phyloP scores from a whole-genome alignment of 2,329 filamentous ascomycete genomes.

The Monilinia fructicola region DNA sequence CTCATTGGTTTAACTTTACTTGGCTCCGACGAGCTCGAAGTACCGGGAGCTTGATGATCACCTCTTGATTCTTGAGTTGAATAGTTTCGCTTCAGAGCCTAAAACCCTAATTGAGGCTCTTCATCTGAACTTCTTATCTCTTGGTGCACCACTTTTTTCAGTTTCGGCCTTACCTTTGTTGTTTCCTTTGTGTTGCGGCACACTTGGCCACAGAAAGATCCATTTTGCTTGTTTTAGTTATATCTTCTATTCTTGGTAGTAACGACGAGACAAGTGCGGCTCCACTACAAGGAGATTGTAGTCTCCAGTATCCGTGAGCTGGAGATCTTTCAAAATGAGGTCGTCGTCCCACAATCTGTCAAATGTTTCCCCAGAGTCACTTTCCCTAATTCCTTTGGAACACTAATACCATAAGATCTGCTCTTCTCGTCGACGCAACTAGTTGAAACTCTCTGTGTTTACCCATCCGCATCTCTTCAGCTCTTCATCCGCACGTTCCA shows the following conservation, averaged over 20 bases:
- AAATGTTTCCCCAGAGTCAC: conserved; percentile 13
- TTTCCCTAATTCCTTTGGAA: conserved; percentile 17
- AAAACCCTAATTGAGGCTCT: conserved; percentile 11
- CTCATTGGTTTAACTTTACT: conserved; percentile 15
- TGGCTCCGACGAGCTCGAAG: conserved; percentile 20
- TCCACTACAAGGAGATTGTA: conserved; percentile 19
- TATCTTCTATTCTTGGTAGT: conserved; percentile 19
- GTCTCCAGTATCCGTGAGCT: conserved; percentile 1
- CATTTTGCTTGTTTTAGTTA: conserved; percentile 19
- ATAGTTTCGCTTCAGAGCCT: background rate
- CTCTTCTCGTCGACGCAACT: conserved; percentile 8
- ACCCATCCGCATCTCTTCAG: conserved; percentile 1
- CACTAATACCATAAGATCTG: conserved; percentile 12
- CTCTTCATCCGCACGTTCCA: background rate
- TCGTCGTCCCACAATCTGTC: conserved; percentile 14
- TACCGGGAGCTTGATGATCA: conserved; percentile 16
- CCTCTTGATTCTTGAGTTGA: background rate
- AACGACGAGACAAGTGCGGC: conserved; percentile 9
- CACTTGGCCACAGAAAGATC: conserved; percentile 15
- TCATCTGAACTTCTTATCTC: conserved; percentile 11
- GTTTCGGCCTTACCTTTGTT: conserved; percentile 19
- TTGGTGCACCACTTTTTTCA: conserved; percentile 14
- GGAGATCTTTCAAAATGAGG: conserved; percentile 21
- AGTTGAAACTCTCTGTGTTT: conserved; percentile 12
- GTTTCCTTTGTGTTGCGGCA: conserved; percentile 23